phyloP scores from a whole-genome alignment of 805 yeast genomes.

The Cyberlindnera japonica region DNA sequence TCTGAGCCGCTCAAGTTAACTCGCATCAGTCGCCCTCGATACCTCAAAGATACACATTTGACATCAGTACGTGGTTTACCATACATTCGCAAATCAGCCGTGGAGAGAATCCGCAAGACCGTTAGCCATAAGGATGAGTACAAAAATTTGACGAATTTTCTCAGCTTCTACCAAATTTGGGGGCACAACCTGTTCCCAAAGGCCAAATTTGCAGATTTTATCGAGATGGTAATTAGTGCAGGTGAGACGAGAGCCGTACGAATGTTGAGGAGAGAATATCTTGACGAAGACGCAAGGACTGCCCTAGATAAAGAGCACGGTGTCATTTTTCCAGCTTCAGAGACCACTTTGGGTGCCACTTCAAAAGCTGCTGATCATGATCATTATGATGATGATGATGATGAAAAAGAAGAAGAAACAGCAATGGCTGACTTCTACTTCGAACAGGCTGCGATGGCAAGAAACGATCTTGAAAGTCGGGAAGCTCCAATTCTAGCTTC shows the following conservation, averaged over 20 bases:
- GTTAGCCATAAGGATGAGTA: slow-evolving; percentile 39
- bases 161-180: slow-evolving; percentile 67
- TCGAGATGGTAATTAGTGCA: slow-evolving; percentile 47
- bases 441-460: no score
- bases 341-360: neutral
- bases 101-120: slow-evolving; percentile 23
- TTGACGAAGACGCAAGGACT: slow-evolving; percentile 34
- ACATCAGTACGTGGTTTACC: slow-evolving; percentile 55
- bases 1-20: slow-evolving; percentile 6
- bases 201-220: slow-evolving; percentile 70
- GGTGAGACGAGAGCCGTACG: slow-evolving; percentile 44
- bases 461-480: no score
- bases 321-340: no score
- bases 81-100: slow-evolving; percentile 37
- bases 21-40: slow-evolving; percentile 23
- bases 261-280: slow-evolving; percentile 37
- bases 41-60: slow-evolving; percentile 49
- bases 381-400: neutral
- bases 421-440: no score
- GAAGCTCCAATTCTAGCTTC: no score
- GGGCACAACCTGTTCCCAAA: slow-evolving; percentile 75
- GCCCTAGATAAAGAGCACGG: neutral
- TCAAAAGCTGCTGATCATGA: neutral
- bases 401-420: neutral
- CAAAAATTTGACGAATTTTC: slow-evolving; percentile 45